Evolutionary conservation across 805 yeast genomes (phyloP).

Genomic region (Nakazawaea ishiwadae): DNA sequence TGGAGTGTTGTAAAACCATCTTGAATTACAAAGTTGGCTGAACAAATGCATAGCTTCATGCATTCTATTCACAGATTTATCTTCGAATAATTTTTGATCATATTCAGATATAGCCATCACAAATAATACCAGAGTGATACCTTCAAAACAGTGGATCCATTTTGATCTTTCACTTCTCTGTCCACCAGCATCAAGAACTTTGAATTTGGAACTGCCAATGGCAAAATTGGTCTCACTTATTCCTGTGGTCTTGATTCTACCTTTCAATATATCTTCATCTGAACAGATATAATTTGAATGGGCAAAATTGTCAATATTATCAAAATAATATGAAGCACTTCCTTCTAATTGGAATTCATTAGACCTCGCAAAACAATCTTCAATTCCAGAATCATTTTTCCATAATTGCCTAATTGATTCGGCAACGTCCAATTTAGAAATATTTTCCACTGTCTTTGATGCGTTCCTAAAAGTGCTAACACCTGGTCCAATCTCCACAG

Average conservation of each 20-base stretch:
- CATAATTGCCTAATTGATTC: constrained; percentile 66
- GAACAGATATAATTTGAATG: constrained; percentile 62
- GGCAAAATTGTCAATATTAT: constrained; percentile 62
- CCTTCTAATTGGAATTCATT: constrained; percentile 84
- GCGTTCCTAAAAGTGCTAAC: constrained; percentile 2
- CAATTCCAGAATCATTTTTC: constrained; percentile 65
- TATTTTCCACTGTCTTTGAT: not conserved
- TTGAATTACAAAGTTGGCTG: constrained; percentile 76
- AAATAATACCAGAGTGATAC: constrained; percentile 81
- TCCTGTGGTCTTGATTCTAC: constrained; percentile 94
- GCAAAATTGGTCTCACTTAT: constrained; percentile 81
- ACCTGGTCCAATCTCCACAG: constrained; percentile 11
- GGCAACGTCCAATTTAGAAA: constrained; percentile 53
- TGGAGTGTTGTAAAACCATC: constrained; percentile 83
- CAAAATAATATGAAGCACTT: constrained; percentile 77
- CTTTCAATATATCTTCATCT: constrained; percentile 82
- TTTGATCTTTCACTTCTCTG: constrained; percentile 87
- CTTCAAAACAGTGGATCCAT: constrained; percentile 94
- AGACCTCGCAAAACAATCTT: constrained; percentile 49
- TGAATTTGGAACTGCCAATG: constrained; percentile 59
- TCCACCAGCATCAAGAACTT: constrained; percentile 94
- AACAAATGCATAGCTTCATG: constrained; percentile 84
- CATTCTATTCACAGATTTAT: constrained; percentile 83
- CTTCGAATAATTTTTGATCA: constrained; percentile 89
- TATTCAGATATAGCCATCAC: constrained; percentile 89